Percentiles rank a stretch among this genome's conserved stretches.
Evolutionary conservation across 768 basidiomycete genomes (phyloP).

Genomic region (Psilocybe sp.): DNA sequence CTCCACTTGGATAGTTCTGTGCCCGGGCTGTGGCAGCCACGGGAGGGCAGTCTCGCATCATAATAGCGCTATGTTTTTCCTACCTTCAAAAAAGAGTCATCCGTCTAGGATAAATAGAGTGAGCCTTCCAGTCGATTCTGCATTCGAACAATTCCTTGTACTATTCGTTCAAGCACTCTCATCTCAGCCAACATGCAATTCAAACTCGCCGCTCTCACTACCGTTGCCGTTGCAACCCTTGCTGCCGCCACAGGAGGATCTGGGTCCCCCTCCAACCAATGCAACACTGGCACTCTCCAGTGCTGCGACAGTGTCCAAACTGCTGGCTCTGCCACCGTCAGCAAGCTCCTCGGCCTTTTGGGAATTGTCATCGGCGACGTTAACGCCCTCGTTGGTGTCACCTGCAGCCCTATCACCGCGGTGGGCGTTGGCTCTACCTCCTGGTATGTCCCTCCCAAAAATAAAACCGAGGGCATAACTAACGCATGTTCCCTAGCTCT

Average conservation of each 20-base stretch:
- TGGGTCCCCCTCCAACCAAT: constrained; percentile 7
- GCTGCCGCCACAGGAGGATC: neutral
- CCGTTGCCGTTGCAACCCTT: constrained; percentile 16
- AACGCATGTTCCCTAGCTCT: constrained; percentile 6
- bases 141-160: too few species aligned
- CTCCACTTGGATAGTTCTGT: too few species aligned
- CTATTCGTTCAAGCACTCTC: too few species aligned
- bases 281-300: constrained; percentile 17
- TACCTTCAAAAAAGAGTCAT: too few species aligned
- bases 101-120: too few species aligned
- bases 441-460: constrained; percentile 3
- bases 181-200: too few species aligned
- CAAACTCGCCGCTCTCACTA: constrained; percentile 15
- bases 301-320: constrained; percentile 20
- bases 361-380: constrained; percentile 8
- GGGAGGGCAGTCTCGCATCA: too few species aligned
- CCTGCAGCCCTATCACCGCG: constrained; percentile 14
- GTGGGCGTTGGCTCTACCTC: constrained; percentile 12
- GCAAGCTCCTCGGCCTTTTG: constrained; percentile 6
- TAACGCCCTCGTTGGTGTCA: constrained; percentile 18
- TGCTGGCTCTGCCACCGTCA: constrained; percentile 7
- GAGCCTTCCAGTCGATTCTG: too few species aligned
- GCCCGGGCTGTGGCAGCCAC: too few species aligned
- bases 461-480: too few species aligned
- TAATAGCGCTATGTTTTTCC: too few species aligned